Conservation (phyloP, 805 yeast species). For the Saturnispora hagleri region DNA sequence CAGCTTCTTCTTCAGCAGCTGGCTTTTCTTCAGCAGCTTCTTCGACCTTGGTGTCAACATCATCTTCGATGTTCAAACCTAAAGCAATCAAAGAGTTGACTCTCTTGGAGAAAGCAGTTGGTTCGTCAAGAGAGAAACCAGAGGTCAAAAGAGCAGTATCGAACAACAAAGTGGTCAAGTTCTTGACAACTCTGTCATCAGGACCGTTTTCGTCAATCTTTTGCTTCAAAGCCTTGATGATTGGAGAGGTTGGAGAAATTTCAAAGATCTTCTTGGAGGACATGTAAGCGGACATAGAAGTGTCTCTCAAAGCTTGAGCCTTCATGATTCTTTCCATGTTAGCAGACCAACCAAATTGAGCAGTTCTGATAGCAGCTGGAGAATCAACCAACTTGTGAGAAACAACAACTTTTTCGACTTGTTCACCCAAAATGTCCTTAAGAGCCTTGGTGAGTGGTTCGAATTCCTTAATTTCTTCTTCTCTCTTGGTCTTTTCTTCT, state of each 20-base stretch:
- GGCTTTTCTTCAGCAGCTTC: constrained; percentile 25
- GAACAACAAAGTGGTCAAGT: constrained; percentile 88
- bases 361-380: constrained; percentile 99
- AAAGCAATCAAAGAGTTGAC: constrained; percentile 96
- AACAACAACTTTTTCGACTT: constrained; percentile 98
- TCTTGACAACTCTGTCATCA: constrained; percentile 97
- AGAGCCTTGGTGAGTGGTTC: constrained; percentile 92
- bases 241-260: constrained; percentile 93
- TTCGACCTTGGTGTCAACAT: constrained; percentile 32
- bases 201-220: constrained; percentile 97
- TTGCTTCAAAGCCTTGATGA: constrained; percentile 89
- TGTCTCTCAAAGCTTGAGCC: constrained; percentile 99
- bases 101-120: constrained; percentile 94
- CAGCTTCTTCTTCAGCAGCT: constrained; percentile 45
- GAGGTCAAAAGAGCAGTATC: constrained; percentile 98
- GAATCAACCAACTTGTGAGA: constrained; percentile 96
- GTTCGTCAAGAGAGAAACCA: constrained; percentile 98
- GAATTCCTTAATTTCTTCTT: constrained; percentile 82
- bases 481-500: constrained; percentile 93
- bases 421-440: constrained; percentile 96
- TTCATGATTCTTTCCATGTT: constrained; percentile 99
- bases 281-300: constrained; percentile 99
- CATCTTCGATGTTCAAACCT: constrained; percentile 90
- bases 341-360: constrained; percentile 99
- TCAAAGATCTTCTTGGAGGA: constrained; percentile 98